Evolutionary conservation across 768 basidiomycete species (phyloP).

Genomic region (Hydnomerulius pinastri): DNA sequence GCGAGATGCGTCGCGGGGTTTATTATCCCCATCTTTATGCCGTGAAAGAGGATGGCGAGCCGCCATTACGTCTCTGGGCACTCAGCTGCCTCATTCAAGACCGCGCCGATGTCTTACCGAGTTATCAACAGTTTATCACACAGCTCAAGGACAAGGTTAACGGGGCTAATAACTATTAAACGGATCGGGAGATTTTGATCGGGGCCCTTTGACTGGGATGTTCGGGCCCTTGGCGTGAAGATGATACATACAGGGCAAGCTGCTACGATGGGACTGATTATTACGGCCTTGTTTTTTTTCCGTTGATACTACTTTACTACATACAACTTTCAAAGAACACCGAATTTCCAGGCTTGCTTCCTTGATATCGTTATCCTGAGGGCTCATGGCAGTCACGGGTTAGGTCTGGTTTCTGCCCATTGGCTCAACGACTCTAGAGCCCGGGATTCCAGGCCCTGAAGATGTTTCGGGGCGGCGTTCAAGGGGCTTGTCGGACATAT

Average conservation of each 20-base stretch:
- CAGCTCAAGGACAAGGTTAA: conserved; percentile 83
- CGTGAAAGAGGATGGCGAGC: conserved; percentile 98
- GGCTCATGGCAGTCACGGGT: no score
- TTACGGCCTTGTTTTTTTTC: not conserved
- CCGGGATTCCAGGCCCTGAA: no score
- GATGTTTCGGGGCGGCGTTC: no score
- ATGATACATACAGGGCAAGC: no score
- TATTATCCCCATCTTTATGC: conserved; percentile 95
- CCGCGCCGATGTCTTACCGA: conserved; percentile 90
- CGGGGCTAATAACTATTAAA: conserved; percentile 35
- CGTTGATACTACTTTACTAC: not conserved
- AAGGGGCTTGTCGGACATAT: no score
- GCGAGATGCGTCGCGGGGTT: conserved; percentile 90
- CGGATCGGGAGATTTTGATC: not conserved
- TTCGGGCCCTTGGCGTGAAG: no score
- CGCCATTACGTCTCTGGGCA: conserved; percentile 92
- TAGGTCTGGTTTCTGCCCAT: no score
- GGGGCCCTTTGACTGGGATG: not conserved
- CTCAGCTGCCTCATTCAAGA: conserved; percentile 94
- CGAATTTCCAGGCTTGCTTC: not conserved
- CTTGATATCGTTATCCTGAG: not conserved
- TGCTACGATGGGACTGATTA: conserved; percentile 4
- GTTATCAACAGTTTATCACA: conserved; percentile 93
- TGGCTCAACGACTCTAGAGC: no score
- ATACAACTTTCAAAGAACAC: not conserved